Conservation (phyloP, 2,329 filamentous ascomycete species). For the Myriosclerotinia curreyana region DNA sequence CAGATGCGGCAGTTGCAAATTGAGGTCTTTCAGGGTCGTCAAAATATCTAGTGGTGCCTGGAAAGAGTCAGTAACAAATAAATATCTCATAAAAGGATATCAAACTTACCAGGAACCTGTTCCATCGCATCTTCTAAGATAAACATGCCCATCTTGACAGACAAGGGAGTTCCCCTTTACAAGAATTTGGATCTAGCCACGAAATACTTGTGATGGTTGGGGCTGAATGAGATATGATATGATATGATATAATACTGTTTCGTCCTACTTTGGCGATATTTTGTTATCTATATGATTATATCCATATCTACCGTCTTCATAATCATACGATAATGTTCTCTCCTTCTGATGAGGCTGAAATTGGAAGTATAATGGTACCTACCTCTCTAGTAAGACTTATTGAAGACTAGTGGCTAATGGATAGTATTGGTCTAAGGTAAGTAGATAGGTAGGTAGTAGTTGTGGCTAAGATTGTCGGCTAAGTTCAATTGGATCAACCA, state of each 20-base stretch:
- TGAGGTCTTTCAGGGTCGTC: slow-evolving; percentile 54
- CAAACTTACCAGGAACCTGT: slow-evolving; percentile 67
- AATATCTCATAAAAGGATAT: not conserved
- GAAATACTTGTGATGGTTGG: not conserved
- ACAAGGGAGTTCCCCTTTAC: not conserved
- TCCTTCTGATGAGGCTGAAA: not conserved
- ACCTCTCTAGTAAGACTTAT: not conserved
- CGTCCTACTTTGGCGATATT: not conserved
- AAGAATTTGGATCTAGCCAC: not conserved
- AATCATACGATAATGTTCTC: not conserved
- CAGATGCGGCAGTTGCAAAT: slow-evolving; percentile 41
- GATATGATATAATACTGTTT: not conserved
- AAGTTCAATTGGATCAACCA: not conserved
- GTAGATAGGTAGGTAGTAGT: no score
- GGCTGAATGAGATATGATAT: no score
- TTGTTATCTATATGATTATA: not conserved
- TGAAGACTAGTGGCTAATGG: not conserved
- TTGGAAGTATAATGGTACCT: not conserved
- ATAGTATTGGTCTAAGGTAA: no score
- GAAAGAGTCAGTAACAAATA: slow-evolving; percentile 1
- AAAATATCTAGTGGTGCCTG: slow-evolving; percentile 63
- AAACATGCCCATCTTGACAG: slow-evolving; percentile 49
- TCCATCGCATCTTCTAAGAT: slow-evolving; percentile 61
- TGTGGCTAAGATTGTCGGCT: slow-evolving; percentile 8
- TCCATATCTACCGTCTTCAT: not conserved